Base-by-base conservation (phyloP, 208 protist genomes). In the Leishmania gerbilli region DNA sequence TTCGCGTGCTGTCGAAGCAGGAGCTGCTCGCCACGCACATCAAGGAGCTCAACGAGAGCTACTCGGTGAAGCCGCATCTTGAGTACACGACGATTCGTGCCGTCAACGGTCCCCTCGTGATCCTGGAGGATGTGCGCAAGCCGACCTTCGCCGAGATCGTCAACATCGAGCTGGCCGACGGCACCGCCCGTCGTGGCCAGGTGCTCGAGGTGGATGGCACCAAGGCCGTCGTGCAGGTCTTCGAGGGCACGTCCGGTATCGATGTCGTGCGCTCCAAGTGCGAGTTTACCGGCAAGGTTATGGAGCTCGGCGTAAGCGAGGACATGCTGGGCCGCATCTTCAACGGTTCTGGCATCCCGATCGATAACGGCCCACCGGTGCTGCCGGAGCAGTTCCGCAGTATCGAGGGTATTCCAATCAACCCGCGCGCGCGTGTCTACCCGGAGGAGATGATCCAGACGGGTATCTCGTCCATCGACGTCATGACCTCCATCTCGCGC, bases 371-470 rank as follows among this genome's bases (percentile, higher is more conserved):
- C 71, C 99, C 99, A 60, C 79, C 90, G 53, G 98, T 99, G 53
- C 83, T 99, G 11, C 97, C 99, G 13, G 99, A 99, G 93, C 98
- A 99, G 86, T 99, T 98, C 91, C 93, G 99, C 64, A 98, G 99
- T 90, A 99, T 99, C 88, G 84, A 99, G 84, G 99, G 99, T 83
- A 98, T 99, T 87, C 99, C 99, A 51, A 99, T 99, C 91, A 99
- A 99, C 96, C 99, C 99, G 11, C 98, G 92, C 58, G 90, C 92
- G 11, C 96, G 99, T 80, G 98, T 99, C 65, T 99, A 99, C 95
- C 99, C 99, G 42, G 93, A 99, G 95, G 99, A 99, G 91, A 99
- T 99, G 99, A 99, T 99, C 84, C 99, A 99, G 94, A 99, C 99
- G 15, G 99, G 99, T 90, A 99, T 99, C 84, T 99, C 98, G 40